Base-by-base conservation (phyloP, 2,329 filamentous ascomycete genomes). In the Apiospora saccharicola region DNA sequence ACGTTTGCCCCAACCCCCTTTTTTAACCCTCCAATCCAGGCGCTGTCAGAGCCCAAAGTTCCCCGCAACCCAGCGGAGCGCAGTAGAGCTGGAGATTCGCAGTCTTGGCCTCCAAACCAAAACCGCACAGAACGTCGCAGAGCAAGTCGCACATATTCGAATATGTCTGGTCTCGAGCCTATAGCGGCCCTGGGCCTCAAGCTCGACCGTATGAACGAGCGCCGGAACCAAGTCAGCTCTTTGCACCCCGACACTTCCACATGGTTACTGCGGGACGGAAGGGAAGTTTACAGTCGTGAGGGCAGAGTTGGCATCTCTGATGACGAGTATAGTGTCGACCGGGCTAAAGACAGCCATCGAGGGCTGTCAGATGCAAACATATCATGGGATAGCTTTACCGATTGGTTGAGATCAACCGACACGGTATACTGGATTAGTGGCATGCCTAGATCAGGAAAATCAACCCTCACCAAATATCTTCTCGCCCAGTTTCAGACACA, bases 401-500 rank as follows among this genome's bases (percentile, higher is more conserved):
- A 75, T 30, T 75, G 72, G 74, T 68, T 74, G 7, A 73, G 53
- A 34, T 73, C 74, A 34, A 69, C 72, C 14, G 61, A 67, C 30
- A 24, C 68, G 12, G 57, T 75, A 4, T 76, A 75, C 47, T 75
- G 75, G 73, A 72, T 75, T 24, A 75, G 64, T 19, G 74, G 74
- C 19, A 76, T 75, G 49, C 72, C 75, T 1, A 70, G 72, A 12
- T 76, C 75, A 1, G 73, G 75, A 0, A 75, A 76, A 53, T 73
- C 72, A n/a, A 75, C 74, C n/a, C 53, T 75, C 4, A 41, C 75
- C 22, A 75, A 73, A 22, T 76, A 71, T 37, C 22, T 75, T 44
- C 26, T 57, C 14, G 16, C 12, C 14, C 51, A 57, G 26, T 14
- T 14, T 34, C 51, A 30, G 24, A 26, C 26, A 5, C 26, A 14